Percentiles rank a stretch among this genome's conserved stretches.
phyloP scores from a whole-genome alignment of 805 yeast genomes.

The Diddensiella caesifluorescens region DNA sequence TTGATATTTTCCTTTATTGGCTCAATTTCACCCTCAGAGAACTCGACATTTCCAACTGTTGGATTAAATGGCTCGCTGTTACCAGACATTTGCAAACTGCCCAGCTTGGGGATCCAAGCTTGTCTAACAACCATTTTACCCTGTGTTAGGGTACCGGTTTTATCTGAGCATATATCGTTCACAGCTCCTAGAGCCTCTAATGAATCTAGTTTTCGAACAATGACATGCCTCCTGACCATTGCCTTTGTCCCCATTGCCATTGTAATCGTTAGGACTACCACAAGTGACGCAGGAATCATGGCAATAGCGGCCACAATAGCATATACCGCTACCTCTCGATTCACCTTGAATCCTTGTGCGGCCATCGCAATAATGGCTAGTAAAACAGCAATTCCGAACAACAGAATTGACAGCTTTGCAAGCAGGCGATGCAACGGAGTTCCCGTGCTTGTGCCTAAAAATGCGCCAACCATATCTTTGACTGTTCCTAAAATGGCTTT shows the following conservation, averaged over 20 bases:
- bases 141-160: constrained; percentile 76
- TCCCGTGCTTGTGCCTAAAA: constrained; percentile 71
- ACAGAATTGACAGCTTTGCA: constrained; percentile 66
- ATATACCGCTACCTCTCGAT: constrained; percentile 75
- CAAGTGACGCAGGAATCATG: constrained; percentile 77
- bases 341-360: constrained; percentile 69
- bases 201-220: constrained; percentile 72
- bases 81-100: constrained; percentile 49
- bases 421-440: constrained; percentile 77
- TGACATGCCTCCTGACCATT: constrained; percentile 63
- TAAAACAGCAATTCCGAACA: constrained; percentile 73
- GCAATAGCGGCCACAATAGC: constrained; percentile 82
- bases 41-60: constrained; percentile 47
- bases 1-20: constrained; percentile 10
- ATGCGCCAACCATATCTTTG: constrained; percentile 54
- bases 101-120: constrained; percentile 62
- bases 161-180: constrained; percentile 75
- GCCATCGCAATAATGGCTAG: constrained; percentile 86
- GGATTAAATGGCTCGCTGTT: constrained; percentile 63
- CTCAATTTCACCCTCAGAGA: constrained; percentile 9
- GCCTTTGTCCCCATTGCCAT: constrained; percentile 79
- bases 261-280: constrained; percentile 77
- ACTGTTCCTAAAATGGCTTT: constrained; percentile 44
- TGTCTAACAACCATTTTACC: constrained; percentile 73
- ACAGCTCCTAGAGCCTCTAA: constrained; percentile 76